Evolutionary conservation across 768 basidiomycete genomes (phyloP).

Genomic region (Kwoniella europaea): DNA sequence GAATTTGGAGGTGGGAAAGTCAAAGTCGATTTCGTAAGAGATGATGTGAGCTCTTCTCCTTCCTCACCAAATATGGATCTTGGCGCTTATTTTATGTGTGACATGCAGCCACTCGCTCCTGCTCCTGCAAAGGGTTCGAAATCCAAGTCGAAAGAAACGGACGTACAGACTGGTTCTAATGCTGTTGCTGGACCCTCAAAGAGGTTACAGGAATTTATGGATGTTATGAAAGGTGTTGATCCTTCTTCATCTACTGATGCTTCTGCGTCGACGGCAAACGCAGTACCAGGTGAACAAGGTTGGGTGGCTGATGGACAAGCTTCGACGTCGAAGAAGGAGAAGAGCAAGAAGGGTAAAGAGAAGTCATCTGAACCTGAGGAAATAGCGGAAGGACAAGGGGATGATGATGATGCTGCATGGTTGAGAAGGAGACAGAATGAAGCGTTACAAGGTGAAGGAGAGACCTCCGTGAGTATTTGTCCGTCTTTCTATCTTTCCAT

Average conservation of each 20-base stretch:
- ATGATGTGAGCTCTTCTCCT: conserved; percentile 65
- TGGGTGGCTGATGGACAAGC: conserved; percentile 41
- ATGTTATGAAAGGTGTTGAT: conserved; percentile 69
- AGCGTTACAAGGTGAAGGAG: conserved; percentile 36
- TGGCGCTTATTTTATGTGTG: too few relatives aligned
- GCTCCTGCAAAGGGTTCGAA: conserved; percentile 20
- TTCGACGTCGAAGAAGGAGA: conserved; percentile 22
- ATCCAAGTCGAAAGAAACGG: conserved; percentile 9
- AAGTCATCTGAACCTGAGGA: conserved; percentile 22
- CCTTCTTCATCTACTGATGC: conserved; percentile 35
- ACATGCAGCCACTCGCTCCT: conserved; percentile 31
- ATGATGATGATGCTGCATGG: conserved; percentile 59
- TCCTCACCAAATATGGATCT: too few relatives aligned
- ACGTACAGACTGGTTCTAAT: conserved; percentile 1
- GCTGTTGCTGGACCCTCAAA: conserved; percentile 53
- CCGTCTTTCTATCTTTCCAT: too few relatives aligned
- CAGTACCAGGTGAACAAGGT: conserved; percentile 41
- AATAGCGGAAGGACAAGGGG: conserved; percentile 28
- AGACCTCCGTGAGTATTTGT: conserved; percentile 13
- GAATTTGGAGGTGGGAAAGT: conserved; percentile 75
- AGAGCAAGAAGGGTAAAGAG: conserved; percentile 34
- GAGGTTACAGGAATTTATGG: conserved; percentile 71
- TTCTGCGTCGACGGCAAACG: conserved; percentile 12
- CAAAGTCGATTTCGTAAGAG: conserved; percentile 68
- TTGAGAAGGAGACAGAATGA: conserved; percentile 50